These are phyloP conservation scores for Colletotrichum scovillei DNA, from an alignment of 2,329 filamentous ascomycete species.

Conservation along the genomic window DNA sequence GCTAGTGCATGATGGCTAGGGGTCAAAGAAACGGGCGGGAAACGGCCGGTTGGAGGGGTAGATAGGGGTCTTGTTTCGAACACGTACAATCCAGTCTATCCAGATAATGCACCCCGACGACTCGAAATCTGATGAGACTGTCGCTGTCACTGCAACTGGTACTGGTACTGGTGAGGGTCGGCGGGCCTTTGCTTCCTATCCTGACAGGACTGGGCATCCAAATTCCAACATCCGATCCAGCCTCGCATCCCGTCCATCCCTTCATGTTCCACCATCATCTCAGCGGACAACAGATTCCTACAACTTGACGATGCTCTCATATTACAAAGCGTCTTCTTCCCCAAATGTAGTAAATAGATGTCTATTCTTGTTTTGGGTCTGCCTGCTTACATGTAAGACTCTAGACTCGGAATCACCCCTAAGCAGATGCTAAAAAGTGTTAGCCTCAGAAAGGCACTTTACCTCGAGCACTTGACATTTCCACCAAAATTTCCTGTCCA, in stretches of 20 bases:
- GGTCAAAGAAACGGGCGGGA: slow-evolving; percentile 19
- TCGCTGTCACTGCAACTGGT: too few species aligned
- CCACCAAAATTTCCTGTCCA: neutral
- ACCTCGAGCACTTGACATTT: neutral
- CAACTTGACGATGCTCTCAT: neutral
- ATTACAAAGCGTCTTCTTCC: neutral
- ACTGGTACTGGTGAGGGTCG: too few species aligned
- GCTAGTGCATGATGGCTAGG: slow-evolving; percentile 1
- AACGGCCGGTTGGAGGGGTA: slow-evolving; percentile 10
- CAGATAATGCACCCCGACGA: neutral
- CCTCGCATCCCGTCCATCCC: neutral
- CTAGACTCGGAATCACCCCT: neutral
- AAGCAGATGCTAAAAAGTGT: neutral
- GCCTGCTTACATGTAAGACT: neutral
- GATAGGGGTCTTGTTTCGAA: slow-evolving; percentile 26
- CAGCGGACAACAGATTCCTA: neutral
- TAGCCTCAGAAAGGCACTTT: neutral
- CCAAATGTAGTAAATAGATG: neutral
- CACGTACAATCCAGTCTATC: neutral
- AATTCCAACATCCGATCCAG: neutral
- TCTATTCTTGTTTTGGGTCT: neutral
- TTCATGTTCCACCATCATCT: too few species aligned
- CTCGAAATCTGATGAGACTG: neutral
- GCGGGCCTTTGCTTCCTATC: neutral
- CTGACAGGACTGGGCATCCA: neutral